phyloP scores from a whole-genome alignment of 345 rosid genomes.

The Lepidium africanum region DNA sequence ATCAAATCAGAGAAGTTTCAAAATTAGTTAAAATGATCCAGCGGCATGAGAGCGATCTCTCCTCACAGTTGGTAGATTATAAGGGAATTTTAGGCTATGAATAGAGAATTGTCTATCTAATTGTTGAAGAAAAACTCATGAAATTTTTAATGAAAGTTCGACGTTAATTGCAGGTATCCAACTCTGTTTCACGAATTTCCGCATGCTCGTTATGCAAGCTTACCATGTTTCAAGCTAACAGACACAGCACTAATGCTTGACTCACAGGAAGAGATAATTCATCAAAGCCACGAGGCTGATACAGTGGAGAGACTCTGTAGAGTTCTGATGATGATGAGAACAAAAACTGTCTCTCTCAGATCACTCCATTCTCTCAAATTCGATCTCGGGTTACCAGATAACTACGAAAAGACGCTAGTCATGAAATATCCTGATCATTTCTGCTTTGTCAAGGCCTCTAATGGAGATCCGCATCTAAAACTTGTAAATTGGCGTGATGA shows the following conservation, averaged over 20 bases:
- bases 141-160: too few species aligned
- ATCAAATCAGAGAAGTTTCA: neutral
- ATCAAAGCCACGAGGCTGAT: slow-evolving; percentile 51
- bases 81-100: too few species aligned
- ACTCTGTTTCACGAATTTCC: slow-evolving; percentile 90
- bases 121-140: too few species aligned
- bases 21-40: too few species aligned
- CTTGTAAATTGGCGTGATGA: slow-evolving; percentile 61
- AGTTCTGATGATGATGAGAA: slow-evolving; percentile 87
- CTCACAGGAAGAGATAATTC: slow-evolving; percentile 69
- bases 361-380: slow-evolving; percentile 72
- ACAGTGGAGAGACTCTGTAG: slow-evolving; percentile 76
- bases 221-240: slow-evolving; percentile 83
- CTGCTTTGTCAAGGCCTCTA: slow-evolving; percentile 47
- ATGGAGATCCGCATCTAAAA: slow-evolving; percentile 47
- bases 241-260: slow-evolving; percentile 74
- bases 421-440: slow-evolving; percentile 64
- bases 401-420: slow-evolving; percentile 54
- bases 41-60: too few species aligned
- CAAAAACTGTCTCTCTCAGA: slow-evolving; percentile 49
- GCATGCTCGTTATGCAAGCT: slow-evolving; percentile 62
- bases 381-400: slow-evolving; percentile 84
- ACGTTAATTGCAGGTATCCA: slow-evolving; percentile 55
- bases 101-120: too few species aligned
- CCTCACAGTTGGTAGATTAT: too few species aligned